Base-by-base conservation (phyloP, 441 rosid species). In the Pelargonium australe region DNA sequence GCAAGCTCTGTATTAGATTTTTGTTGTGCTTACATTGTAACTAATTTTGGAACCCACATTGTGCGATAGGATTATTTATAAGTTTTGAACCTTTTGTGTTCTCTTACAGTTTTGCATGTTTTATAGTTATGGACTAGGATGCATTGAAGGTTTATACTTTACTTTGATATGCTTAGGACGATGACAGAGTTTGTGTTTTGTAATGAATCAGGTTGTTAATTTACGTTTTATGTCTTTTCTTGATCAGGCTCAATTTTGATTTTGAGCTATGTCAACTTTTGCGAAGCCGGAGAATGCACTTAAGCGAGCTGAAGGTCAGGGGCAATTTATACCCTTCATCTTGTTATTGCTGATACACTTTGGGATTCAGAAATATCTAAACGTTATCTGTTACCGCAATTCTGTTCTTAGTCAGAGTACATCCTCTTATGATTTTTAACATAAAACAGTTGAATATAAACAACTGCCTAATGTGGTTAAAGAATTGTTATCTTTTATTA, bases 251-350 rank as follows among this genome's bases (percentile, higher is more conserved):
- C 31, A 25, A 2, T 25, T 25, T 25, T 25, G 1, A 2, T 25
- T 25, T 25, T 25, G 31, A 25, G 31, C 31, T 25, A 25, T 25
- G 31, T 25, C 31, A 2, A 25, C 31, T 25, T 95, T 84, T 74
- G 90, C 91, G 43, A 90, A 92, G 79, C 97, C 98, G 0, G 96
- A 95, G 85, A 92, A 89, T 47, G 99, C 99, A 0, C 70, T 95
- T 63, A 92, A 92, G 86, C 86, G 96, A 63, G 99, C 98, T 31
- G 98, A 95, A 85, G 98, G 99, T 91, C 57, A 73, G 79, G 53
- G 5, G 28, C 53, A 25, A 16, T 14, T 20, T 20, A 20, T 20
- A 20, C 23, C 23, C 1, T 12, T 49, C 9, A 3, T 53, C 7
- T n/a, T 49, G 16, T 49, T 49, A 49, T 49, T 49, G 57, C 11